Evolutionary conservation across 2,329 filamentous ascomycete species (phyloP).

Genomic region (Fusarium denticulatum): DNA sequence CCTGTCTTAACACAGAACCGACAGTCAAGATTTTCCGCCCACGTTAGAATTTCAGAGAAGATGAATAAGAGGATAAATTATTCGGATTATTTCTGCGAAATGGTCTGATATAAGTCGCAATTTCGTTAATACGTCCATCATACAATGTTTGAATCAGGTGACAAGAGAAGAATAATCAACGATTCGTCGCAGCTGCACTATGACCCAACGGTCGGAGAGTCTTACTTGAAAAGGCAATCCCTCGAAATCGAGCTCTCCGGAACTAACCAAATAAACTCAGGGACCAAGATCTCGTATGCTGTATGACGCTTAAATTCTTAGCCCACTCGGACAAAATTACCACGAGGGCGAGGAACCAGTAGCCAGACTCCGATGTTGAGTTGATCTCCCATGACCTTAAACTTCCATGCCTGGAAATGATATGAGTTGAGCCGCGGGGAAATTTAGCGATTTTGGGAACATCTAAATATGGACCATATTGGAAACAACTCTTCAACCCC

Average conservation of each 20-base stretch:
- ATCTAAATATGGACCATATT: too few species aligned
- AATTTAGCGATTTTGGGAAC: too few species aligned
- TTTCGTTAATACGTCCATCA: not conserved
- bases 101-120: not conserved
- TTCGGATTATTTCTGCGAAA: not conserved
- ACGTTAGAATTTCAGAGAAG: not conserved
- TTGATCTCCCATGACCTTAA: too few species aligned
- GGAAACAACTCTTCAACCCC: too few species aligned
- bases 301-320: not conserved
- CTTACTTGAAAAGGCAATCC: conserved; percentile 12
- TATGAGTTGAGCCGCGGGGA: too few species aligned
- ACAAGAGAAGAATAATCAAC: not conserved
- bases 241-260: conserved; percentile 18
- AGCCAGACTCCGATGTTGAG: not conserved
- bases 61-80: not conserved
- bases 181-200: not conserved
- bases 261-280: conserved; percentile 17
- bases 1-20: too few species aligned
- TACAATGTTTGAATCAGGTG: not conserved
- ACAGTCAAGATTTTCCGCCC: not conserved
- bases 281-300: not conserved
- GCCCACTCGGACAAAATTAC: conserved; percentile 35
- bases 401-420: too few species aligned
- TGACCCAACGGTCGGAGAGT: conserved; percentile 14
- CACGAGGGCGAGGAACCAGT: conserved; percentile 1